phyloP scores from a whole-genome alignment of 2,329 filamentous ascomycete species.

The Lecanicillium sp. region DNA sequence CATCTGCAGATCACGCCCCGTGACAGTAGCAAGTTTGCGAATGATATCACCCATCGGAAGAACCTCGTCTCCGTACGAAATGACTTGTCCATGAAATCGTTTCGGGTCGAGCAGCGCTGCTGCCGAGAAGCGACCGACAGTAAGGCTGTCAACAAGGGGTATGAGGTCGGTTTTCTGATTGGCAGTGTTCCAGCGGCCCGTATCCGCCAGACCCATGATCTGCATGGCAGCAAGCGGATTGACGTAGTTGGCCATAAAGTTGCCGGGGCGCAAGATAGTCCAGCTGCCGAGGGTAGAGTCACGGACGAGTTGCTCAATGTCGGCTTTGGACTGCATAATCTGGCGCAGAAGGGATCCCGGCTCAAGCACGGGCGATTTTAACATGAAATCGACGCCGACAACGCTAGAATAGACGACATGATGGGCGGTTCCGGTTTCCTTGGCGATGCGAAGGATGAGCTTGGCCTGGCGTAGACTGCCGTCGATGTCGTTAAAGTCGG shows the following conservation, averaged over 20 bases:
- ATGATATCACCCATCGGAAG: constrained; percentile 31
- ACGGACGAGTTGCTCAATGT: constrained; percentile 36
- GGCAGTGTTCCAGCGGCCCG: constrained; percentile 33
- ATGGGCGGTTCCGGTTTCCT: constrained; percentile 27
- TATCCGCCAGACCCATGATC: constrained; percentile 33
- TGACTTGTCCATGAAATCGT: constrained; percentile 33
- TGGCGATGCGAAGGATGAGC: constrained; percentile 31
- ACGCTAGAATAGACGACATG: constrained; percentile 33
- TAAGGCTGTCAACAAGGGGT: constrained; percentile 39
- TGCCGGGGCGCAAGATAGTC: constrained; percentile 44
- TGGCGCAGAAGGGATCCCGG: constrained; percentile 23
- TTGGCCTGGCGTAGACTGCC: constrained; percentile 26
- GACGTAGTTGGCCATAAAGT: constrained; percentile 47
- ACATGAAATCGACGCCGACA: constrained; percentile 24
- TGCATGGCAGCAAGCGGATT: constrained; percentile 32
- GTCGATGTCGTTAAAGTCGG: neutral
- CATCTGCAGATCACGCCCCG: constrained; percentile 30
- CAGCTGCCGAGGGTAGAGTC: constrained; percentile 33
- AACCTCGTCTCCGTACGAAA: constrained; percentile 37
- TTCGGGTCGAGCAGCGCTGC: constrained; percentile 37
- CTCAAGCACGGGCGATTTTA: constrained; percentile 23
- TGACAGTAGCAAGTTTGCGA: constrained; percentile 27
- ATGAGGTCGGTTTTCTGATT: constrained; percentile 30
- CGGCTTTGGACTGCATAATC: constrained; percentile 33
- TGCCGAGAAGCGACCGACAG: constrained; percentile 40